Evolutionary conservation across 805 yeast genomes (phyloP), one percentile per base, ranked within the genome.

Genomic region (Wickerhamiella nectarea): DNA sequence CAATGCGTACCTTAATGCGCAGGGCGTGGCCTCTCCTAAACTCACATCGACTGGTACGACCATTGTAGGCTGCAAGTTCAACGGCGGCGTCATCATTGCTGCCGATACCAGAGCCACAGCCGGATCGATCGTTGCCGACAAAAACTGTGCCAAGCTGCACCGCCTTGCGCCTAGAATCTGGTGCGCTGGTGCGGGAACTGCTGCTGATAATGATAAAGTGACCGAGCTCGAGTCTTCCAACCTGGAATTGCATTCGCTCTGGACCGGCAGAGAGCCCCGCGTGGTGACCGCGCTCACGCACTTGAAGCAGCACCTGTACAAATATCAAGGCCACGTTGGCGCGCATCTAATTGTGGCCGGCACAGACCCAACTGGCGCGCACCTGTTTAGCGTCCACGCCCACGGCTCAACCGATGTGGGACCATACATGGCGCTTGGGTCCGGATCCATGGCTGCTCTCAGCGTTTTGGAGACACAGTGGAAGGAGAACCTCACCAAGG

Each of bases 171-270:
- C 96, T 8, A 74, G 72, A 57, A 86, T 87, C 60, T 89, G 96
- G 96, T 89, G 98, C 76, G 98, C 98, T 42, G 98, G 98, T 57
- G 98, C 98, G 3, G 98, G 98, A 63, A 91, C 98, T n/a, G 98
- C 98, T 24, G 97, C 98, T 6, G 98, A 91, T 61, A 91, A 96
- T 10, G 97, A 91, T 62, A 85, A 86, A 77, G 97, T 91, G 33
- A 91, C 98, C 4, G 95, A 86, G 62, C 70, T 91, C 58, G 86
- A 86, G 53, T 76, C 85, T 29, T 83, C 95, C 31, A 87, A 89
- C 61, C 68, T 91, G 51, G 98, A 91, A 64, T 69, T 91, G 49
- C 98, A 89, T 63, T 70, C 93, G 7, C 68, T 86, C 64, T 77
- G 80, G 55, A 78, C 89, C 26, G 77, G 77, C 48, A 76, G 97